These are phyloP conservation scores for Scedosporium dehoogii DNA, from an alignment of 2,329 filamentous ascomycete species.

Conservation along the genomic window DNA sequence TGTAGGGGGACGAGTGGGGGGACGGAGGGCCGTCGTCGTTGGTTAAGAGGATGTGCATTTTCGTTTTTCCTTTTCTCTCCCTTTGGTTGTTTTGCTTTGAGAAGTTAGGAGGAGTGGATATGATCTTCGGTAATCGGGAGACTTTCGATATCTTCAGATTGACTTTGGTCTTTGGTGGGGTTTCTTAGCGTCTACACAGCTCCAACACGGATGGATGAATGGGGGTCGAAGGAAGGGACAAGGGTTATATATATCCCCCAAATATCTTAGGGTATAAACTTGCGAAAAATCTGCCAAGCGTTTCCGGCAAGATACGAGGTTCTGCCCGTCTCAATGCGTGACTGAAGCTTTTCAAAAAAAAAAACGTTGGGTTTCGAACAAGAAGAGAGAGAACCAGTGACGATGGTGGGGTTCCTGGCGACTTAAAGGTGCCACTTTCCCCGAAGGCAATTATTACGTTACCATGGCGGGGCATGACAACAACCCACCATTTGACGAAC, in stretches of 20 bases:
- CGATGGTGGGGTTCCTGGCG: constrained; percentile 5
- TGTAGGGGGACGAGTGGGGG: constrained; percentile 67
- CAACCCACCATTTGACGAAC: background rate
- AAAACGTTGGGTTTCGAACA: background rate
- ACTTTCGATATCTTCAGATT: background rate
- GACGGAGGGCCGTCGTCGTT: constrained; percentile 80
- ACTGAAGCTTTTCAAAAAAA: background rate
- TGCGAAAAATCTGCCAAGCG: no score
- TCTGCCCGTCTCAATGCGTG: background rate
- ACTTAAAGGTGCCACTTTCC: background rate
- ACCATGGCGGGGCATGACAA: constrained; percentile 8
- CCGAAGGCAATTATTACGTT: constrained; percentile 4
- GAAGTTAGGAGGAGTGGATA: background rate
- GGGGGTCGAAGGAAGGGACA: background rate
- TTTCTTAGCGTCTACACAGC: background rate
- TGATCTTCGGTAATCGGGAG: background rate
- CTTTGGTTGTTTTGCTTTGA: background rate
- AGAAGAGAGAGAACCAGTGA: background rate
- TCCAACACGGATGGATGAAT: background rate
- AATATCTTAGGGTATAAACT: no score
- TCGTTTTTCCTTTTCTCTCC: constrained; percentile 25
- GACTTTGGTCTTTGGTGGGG: background rate
- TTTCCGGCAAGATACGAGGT: background rate
- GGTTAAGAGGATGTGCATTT: constrained; percentile 55
- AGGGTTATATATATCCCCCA: background rate